Base-by-base conservation (phyloP, 2,329 filamentous ascomycete genomes). In the Arthrobotrys musiformis region DNA sequence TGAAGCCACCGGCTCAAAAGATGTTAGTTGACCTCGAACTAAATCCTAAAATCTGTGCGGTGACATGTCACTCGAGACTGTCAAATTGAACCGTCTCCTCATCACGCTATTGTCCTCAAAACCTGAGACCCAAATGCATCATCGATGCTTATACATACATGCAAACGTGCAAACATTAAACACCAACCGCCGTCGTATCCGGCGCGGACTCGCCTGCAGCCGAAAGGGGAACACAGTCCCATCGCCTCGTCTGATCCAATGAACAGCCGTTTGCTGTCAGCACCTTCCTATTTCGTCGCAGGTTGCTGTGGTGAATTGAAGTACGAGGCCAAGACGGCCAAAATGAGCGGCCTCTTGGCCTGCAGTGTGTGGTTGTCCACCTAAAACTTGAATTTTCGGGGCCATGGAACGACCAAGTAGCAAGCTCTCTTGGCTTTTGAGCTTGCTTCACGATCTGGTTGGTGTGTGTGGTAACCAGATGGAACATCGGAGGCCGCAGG, bases 281-380 rank as follows among this genome's bases (percentile, higher is more conserved):
- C 42, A 40, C 46, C 61, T 77, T 67, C 66, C 72, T 50, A 56
- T 66, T 77, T 70, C 52, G 60, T 40, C 60, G 42, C 54, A 44
- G 60, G 73, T 77, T 77, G 73, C 73, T 67, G 73, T 77, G 66
- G 73, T 70, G 66, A 77, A 60, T 37, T 42, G 58, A 60, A 61
- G 22, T n/a, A 60, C 72, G 35, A 42, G 19, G 19, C 48, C 44
- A 42, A 56, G 24, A 58, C 33, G 54, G 24, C 48, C 48, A 24
- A 52, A 52, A 26, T 42, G 17, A 48, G 58, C 50, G 11, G 42
- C 60, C n/a, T 46, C 30, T 58, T 60, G 54, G 54, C 30, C 17
- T 54, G n/a, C 30, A 62, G 61, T 6, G 54, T 68, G 63, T 56
- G 54, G 54, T 63, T 54, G 19, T 26, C 26, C 19, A 26, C 37